These are phyloP conservation scores for Flaveria brownii DNA, from an alignment of 129 eudicot genomes.

Conservation along the genomic window DNA sequence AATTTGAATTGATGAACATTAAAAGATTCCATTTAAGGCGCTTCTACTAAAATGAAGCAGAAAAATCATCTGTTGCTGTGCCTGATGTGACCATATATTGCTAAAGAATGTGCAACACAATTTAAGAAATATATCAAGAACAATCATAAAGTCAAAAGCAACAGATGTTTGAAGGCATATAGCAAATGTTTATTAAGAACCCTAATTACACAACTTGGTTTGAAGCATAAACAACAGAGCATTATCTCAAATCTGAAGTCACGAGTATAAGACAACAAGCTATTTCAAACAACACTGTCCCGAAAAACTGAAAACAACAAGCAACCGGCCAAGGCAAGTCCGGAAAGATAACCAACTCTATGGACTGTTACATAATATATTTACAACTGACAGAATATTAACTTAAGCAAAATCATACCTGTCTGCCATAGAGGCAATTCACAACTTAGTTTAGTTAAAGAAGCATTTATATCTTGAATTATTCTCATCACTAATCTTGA, in stretches of 20 bases:
- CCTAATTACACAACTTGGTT: conserved; percentile 11
- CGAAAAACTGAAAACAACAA: conserved; percentile 19
- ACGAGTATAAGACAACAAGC: conserved; percentile 28
- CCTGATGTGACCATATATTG: background rate
- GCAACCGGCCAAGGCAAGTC: conserved; percentile 16
- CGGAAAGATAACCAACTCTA: conserved; percentile 19
- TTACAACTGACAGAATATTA: conserved; percentile 20
- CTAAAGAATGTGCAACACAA: background rate
- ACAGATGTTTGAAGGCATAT: conserved; percentile 1
- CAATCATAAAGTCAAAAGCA: background rate
- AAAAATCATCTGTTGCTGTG: background rate
- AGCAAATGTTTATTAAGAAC: conserved; percentile 7
- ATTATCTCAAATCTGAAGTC: conserved; percentile 12
- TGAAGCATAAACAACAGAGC: conserved; percentile 25
- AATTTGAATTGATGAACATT: background rate
- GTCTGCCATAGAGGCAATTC: conserved; percentile 14
- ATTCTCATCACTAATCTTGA: conserved; percentile 14
- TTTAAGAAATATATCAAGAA: background rate
- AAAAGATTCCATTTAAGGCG: background rate
- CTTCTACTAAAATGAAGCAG: background rate
- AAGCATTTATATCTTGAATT: conserved; percentile 6
- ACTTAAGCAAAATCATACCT: conserved; percentile 24
- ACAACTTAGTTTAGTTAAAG: conserved; percentile 20
- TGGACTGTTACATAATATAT: conserved; percentile 32
- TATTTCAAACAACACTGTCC: conserved; percentile 28